These are phyloP conservation scores for Fusarium tuaranense DNA, from an alignment of 2,329 filamentous ascomycete genomes.

Conservation along the genomic window DNA sequence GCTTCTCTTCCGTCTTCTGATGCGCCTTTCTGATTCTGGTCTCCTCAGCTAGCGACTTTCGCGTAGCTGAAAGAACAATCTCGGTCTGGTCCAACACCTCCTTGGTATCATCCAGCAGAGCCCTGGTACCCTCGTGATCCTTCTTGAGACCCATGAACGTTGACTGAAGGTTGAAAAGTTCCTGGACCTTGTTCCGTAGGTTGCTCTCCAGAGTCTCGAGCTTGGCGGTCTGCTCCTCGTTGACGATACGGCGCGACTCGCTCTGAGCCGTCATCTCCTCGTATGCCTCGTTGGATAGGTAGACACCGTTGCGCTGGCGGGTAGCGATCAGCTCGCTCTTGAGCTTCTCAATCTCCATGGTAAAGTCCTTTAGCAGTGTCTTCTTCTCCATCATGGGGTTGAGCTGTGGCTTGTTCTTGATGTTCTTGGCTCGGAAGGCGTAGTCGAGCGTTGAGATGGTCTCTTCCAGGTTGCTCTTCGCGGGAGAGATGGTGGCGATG, in stretches of 20 bases:
- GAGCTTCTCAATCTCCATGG: slow-evolving; percentile 90
- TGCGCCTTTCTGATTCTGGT: slow-evolving; percentile 84
- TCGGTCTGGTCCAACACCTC: slow-evolving; percentile 89
- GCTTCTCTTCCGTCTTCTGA: slow-evolving; percentile 82
- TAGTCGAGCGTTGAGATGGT: slow-evolving; percentile 99
- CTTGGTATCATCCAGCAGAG: slow-evolving; percentile 82
- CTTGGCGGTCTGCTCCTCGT: slow-evolving; percentile 91
- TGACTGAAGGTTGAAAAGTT: slow-evolving; percentile 86
- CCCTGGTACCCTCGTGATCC: slow-evolving; percentile 83
- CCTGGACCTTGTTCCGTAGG: slow-evolving; percentile 91
- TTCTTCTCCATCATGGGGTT: slow-evolving; percentile 95
- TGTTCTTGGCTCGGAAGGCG: slow-evolving; percentile 97
- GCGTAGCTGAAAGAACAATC: slow-evolving; percentile 81
- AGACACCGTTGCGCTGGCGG: slow-evolving; percentile 93
- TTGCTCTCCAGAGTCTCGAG: slow-evolving; percentile 94
- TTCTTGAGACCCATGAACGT: slow-evolving; percentile 91
- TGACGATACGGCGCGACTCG: slow-evolving; percentile 90
- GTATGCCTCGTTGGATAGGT: slow-evolving; percentile 87
- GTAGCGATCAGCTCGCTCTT: slow-evolving; percentile 95
- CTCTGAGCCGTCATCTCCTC: slow-evolving; percentile 93
- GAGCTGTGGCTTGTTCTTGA: slow-evolving; percentile 95
- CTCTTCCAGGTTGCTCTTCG: slow-evolving; percentile 95
- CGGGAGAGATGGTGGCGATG: slow-evolving; percentile 94
- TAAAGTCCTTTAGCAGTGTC: slow-evolving; percentile 90
- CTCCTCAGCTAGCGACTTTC: slow-evolving; percentile 82